Conservation (phyloP, 495 filamentous ascomycete genomes). For the Penicillium silybi region DNA sequence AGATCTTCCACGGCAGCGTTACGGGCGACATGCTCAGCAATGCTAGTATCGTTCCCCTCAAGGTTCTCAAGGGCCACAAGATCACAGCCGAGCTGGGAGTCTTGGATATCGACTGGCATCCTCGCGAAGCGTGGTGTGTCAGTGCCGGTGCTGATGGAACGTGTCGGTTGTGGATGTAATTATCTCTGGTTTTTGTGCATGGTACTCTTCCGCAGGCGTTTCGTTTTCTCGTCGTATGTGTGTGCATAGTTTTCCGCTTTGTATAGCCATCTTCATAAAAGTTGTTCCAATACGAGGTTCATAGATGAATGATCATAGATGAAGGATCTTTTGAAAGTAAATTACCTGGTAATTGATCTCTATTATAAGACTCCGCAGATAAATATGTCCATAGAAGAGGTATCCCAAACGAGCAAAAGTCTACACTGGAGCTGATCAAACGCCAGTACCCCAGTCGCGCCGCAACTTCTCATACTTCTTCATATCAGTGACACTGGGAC, state of each 20-base stretch:
- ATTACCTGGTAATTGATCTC: not conserved
- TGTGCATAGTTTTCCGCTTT: slow-evolving; percentile 26
- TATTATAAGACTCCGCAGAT: not conserved
- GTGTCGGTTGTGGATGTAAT: slow-evolving; percentile 70
- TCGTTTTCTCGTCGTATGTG: slow-evolving; percentile 7
- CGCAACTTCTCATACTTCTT: slow-evolving; percentile 63
- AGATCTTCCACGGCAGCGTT: slow-evolving; percentile 96
- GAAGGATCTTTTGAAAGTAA: not conserved
- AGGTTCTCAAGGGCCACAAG: slow-evolving; percentile 87
- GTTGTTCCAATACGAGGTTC: slow-evolving; percentile 9
- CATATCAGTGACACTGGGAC: slow-evolving; percentile 75
- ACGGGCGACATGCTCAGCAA: slow-evolving; percentile 92
- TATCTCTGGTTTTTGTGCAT: slow-evolving; percentile 18
- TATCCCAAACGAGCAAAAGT: not conserved
- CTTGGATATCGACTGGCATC: slow-evolving; percentile 93
- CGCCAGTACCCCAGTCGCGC: slow-evolving; percentile 44
- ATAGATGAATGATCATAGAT: too few relatives aligned
- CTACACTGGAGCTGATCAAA: slow-evolving; percentile 17
- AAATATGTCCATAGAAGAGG: not conserved
- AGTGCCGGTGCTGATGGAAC: slow-evolving; percentile 94
- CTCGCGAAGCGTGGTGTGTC: slow-evolving; percentile 84
- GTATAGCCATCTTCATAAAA: slow-evolving; percentile 31
- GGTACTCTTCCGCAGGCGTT: slow-evolving; percentile 22
- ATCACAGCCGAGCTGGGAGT: slow-evolving; percentile 75
- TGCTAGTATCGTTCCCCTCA: slow-evolving; percentile 90